phyloP scores from a whole-genome alignment of 768 basidiomycete species.

The Trametes meyenii region DNA sequence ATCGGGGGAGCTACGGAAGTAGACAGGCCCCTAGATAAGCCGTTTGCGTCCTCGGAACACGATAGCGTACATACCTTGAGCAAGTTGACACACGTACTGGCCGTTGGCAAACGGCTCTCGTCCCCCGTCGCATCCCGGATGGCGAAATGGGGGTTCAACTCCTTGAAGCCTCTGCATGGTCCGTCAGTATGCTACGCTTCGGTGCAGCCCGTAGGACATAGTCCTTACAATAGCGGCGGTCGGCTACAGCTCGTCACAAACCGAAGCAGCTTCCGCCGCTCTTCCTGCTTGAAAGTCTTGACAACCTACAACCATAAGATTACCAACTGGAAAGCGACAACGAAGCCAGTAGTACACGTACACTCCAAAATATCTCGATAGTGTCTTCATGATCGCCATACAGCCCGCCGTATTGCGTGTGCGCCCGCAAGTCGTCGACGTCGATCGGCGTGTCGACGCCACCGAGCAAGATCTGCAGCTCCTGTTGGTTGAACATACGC shows the following conservation, averaged over 20 bases:
- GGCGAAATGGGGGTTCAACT: conserved; percentile 84
- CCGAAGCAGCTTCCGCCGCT: conserved; percentile 74
- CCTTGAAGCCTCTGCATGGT: conserved; percentile 70
- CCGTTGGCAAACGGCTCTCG: conserved; percentile 67
- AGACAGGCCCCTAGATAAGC: background rate
- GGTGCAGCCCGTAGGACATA: background rate
- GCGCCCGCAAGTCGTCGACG: conserved; percentile 71
- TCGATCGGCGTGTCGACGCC: conserved; percentile 87
- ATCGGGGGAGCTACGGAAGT: conserved; percentile 68
- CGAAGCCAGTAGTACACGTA: conserved; percentile 33
- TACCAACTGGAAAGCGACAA: background rate
- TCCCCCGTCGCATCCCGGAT: conserved; percentile 84
- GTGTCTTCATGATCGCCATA: conserved; percentile 73
- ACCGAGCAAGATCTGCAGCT: conserved; percentile 89
- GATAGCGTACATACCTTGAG: conserved; percentile 62
- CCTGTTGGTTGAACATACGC: conserved; percentile 96
- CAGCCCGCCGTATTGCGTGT: conserved; percentile 84
- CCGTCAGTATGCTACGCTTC: background rate
- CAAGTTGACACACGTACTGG: conserved; percentile 91
- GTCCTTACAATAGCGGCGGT: conserved; percentile 78
- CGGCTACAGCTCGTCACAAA: conserved; percentile 94
- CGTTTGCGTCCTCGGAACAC: background rate
- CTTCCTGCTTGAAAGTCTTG: conserved; percentile 75
- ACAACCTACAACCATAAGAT: conserved; percentile 56
- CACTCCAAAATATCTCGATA: conserved; percentile 84